Conservation (phyloP, 108 stramenopile genomes). For the Nitzschia sp. region DNA sequence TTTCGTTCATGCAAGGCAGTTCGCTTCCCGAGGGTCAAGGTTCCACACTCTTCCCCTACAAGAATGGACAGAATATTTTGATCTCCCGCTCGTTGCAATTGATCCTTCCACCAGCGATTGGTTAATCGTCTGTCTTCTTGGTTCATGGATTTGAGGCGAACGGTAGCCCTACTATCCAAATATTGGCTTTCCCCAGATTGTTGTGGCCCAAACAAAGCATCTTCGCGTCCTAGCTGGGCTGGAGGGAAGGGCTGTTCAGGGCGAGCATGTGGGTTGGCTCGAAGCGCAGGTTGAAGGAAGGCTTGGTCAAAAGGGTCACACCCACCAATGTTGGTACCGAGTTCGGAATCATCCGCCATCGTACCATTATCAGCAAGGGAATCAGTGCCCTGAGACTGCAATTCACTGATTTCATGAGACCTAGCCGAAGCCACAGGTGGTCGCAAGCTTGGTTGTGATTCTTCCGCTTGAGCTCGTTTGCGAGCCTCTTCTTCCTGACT, state of each 20-base stretch:
- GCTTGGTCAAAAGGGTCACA: conserved; percentile 80
- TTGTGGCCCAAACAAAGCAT: conserved; percentile 44
- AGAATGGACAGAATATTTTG: conserved; percentile 65
- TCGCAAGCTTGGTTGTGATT: conserved; percentile 13
- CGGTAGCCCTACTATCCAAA: conserved; percentile 71
- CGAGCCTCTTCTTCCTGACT: conserved; percentile 67
- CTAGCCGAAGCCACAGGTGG: conserved; percentile 22
- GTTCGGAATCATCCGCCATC: conserved; percentile 42
- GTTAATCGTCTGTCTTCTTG: conserved; percentile 70
- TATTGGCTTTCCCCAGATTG: conserved; percentile 25
- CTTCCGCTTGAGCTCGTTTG: conserved; percentile 18
- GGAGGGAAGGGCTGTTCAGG: conserved; percentile 90
- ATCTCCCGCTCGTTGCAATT: conserved; percentile 57
- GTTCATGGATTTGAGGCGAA: conserved; percentile 67
- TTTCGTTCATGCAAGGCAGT: background rate
- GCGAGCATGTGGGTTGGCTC: conserved; percentile 73
- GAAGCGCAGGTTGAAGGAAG: conserved; percentile 79
- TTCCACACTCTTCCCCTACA: conserved; percentile 84
- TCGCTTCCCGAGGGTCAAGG: conserved; percentile 41
- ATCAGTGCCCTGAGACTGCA: conserved; percentile 15
- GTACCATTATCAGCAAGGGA: conserved; percentile 21
- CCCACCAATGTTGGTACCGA: conserved; percentile 57
- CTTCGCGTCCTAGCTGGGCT: conserved; percentile 77
- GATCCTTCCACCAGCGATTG: conserved; percentile 84
- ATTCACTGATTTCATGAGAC: conserved; percentile 23